phyloP scores from a whole-genome alignment of 1,139 yeast species.

The Pichia sp. region DNA sequence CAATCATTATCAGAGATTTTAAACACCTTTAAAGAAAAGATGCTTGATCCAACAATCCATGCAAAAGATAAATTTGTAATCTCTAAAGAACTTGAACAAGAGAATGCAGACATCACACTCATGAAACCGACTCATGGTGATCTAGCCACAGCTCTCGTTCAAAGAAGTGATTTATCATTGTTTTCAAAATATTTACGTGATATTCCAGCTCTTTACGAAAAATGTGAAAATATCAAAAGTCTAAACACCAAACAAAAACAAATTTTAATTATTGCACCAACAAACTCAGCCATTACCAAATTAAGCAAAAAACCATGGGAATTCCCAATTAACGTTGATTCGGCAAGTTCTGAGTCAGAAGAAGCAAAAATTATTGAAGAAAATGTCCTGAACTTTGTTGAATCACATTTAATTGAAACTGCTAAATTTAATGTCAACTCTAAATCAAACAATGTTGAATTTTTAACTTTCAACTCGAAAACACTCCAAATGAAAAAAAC shows the following conservation, averaged over 20 bases:
- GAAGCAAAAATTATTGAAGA: conserved; percentile 33
- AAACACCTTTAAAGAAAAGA: conserved; percentile 6
- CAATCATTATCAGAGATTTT: conserved; percentile 5
- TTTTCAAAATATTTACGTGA: conserved; percentile 53
- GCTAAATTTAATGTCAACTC: conserved; percentile 16
- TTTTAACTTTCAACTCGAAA: conserved; percentile 36
- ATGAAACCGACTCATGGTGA: conserved; percentile 24
- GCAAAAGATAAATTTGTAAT: conserved; percentile 9
- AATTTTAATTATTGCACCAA: conserved; percentile 50
- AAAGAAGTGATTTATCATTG: conserved; percentile 36
- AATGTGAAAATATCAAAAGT: conserved; percentile 30
- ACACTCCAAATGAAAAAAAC: conserved; percentile 35
- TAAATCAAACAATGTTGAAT: conserved; percentile 23
- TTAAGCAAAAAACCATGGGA: conserved; percentile 56
- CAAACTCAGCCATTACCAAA: conserved; percentile 40
- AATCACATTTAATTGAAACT: conserved; percentile 42
- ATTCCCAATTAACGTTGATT: conserved; percentile 36
- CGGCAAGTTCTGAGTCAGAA: conserved; percentile 24
- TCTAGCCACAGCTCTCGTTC: conserved; percentile 31
- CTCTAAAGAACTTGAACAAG: conserved; percentile 8
- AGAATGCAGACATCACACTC: conserved; percentile 12
- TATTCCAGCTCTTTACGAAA: conserved; percentile 33
- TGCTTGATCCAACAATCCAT: conserved; percentile 12
- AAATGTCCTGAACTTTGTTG: conserved; percentile 44
- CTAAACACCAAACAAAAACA: conserved; percentile 17